Percentiles rank a stretch among this genome's conserved stretches.
phyloP scores from a whole-genome alignment of 2,329 filamentous ascomycete genomes.

The Sporothrix globosa region DNA sequence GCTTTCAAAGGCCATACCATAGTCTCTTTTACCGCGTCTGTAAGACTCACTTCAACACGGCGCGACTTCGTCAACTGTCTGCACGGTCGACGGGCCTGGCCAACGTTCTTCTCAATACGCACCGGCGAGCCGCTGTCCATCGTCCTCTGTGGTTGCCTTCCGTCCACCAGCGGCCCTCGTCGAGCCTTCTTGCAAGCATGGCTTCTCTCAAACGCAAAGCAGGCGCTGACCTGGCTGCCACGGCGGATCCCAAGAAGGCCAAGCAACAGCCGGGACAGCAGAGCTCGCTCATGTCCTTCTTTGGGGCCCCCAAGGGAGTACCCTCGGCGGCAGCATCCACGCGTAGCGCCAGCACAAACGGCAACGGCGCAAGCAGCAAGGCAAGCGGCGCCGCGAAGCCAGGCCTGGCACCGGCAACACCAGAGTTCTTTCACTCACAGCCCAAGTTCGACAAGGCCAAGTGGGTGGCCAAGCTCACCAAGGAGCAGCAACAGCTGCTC shows the following conservation, averaged over 20 bases:
- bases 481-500: conserved; percentile 81
- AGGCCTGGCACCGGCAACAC: conserved; percentile 30
- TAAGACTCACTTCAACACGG: neutral
- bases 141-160: neutral
- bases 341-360: neutral
- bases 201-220: conserved; percentile 69
- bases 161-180: neutral
- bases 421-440: conserved; percentile 37
- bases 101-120: neutral
- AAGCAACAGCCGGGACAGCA: conserved; percentile 57
- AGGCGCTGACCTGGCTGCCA: conserved; percentile 46
- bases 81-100: neutral
- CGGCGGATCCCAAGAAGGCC: conserved; percentile 66
- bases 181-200: conserved; percentile 45
- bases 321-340: neutral
- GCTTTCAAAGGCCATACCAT: neutral
- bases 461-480: conserved; percentile 79
- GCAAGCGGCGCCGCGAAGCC: conserved; percentile 35
- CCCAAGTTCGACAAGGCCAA: conserved; percentile 82
- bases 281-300: conserved; percentile 87
- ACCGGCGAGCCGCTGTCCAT: neutral
- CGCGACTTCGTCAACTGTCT: neutral
- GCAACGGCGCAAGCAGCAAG: conserved; percentile 30
- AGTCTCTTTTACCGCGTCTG: neutral
- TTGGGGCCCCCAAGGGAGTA: conserved; percentile 63